A percentile compares a stretch with the other conserved stretches of the same genome.
These are phyloP conservation scores for Tuber calosporum DNA, from an alignment of 495 filamentous ascomycete genomes.

Conservation along the genomic window DNA sequence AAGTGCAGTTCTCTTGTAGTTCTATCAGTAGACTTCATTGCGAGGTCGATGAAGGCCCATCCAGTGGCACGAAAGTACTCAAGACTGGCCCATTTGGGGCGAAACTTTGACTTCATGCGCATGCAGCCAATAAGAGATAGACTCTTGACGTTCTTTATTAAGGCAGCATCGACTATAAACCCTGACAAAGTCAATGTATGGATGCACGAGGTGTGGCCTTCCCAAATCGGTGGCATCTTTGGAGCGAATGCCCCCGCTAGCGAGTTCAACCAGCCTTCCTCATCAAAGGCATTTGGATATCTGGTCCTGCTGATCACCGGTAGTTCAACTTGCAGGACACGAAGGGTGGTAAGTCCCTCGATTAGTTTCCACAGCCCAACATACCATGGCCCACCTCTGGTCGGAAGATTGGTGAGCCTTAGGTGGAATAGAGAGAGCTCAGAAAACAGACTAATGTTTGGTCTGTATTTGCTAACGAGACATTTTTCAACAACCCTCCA, in stretches of 20 bases:
- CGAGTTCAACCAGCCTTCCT: neutral
- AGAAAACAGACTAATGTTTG: constrained; percentile 8
- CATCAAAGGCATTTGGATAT: constrained; percentile 21
- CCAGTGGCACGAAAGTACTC: constrained; percentile 2
- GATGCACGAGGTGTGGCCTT: neutral
- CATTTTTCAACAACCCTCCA: constrained; percentile 3
- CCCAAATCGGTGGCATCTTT: neutral
- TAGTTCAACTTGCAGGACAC: constrained; percentile 15
- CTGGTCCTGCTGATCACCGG: constrained; percentile 17
- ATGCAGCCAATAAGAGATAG: neutral
- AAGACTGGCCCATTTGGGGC: neutral
- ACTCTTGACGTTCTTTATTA: neutral
- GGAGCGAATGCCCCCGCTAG: neutral
- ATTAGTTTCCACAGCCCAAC: constrained; percentile 18
- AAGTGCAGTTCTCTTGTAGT: neutral
- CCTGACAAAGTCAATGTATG: constrained; percentile 21
- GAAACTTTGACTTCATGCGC: neutral
- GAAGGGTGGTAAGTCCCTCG: constrained; percentile 8
- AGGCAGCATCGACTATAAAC: constrained; percentile 22
- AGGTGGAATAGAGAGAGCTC: constrained; percentile 20
- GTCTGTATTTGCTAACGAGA: constrained; percentile 21
- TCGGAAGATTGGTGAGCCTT: constrained; percentile 23
- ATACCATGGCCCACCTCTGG: constrained; percentile 26
- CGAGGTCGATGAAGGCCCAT: neutral
- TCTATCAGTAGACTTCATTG: neutral